These are phyloP conservation scores for Coemansia sp. DNA, from an alignment of 192 early-diverging fungal genomes.

Conservation along the genomic window DNA sequence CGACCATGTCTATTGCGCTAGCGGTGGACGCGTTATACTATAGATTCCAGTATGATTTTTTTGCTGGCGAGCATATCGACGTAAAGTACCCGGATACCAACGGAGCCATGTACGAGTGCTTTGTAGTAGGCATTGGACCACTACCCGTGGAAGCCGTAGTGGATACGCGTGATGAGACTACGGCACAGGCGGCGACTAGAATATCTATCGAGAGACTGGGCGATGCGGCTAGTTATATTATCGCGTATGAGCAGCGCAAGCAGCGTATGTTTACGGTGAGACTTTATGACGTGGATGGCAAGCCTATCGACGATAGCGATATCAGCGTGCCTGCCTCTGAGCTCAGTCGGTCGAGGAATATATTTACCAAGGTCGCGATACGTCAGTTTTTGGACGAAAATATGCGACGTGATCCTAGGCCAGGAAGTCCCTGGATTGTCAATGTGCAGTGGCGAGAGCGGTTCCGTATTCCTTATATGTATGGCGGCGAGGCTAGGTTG, in stretches of 20 bases:
- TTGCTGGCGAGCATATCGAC: slow-evolving; percentile 50
- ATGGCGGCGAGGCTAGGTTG: slow-evolving; percentile 36
- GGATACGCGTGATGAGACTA: not conserved
- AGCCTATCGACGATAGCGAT: slow-evolving; percentile 47
- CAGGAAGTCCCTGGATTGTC: slow-evolving; percentile 49
- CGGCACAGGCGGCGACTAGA: slow-evolving; percentile 3
- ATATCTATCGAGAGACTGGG: slow-evolving; percentile 40
- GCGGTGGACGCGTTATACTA: slow-evolving; percentile 47
- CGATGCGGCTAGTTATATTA: slow-evolving; percentile 14
- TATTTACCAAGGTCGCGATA: slow-evolving; percentile 53
- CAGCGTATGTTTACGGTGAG: slow-evolving; percentile 39
- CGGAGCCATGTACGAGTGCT: slow-evolving; percentile 54
- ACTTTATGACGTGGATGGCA: slow-evolving; percentile 44
- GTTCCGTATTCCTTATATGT: slow-evolving; percentile 54
- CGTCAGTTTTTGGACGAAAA: slow-evolving; percentile 52
- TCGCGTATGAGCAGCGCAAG: slow-evolving; percentile 39
- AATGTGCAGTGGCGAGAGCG: slow-evolving; percentile 47
- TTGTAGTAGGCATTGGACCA: slow-evolving; percentile 29
- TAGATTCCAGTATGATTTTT: slow-evolving; percentile 50
- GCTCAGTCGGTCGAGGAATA: slow-evolving; percentile 52
- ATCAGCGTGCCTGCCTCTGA: slow-evolving; percentile 43
- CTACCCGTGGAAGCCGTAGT: slow-evolving; percentile 19
- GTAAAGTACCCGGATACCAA: slow-evolving; percentile 48
- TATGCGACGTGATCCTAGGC: slow-evolving; percentile 36
- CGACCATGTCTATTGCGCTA: slow-evolving; percentile 32